phyloP scores from a whole-genome alignment of 2,329 filamentous ascomycete species.

The Microsporum canis region DNA sequence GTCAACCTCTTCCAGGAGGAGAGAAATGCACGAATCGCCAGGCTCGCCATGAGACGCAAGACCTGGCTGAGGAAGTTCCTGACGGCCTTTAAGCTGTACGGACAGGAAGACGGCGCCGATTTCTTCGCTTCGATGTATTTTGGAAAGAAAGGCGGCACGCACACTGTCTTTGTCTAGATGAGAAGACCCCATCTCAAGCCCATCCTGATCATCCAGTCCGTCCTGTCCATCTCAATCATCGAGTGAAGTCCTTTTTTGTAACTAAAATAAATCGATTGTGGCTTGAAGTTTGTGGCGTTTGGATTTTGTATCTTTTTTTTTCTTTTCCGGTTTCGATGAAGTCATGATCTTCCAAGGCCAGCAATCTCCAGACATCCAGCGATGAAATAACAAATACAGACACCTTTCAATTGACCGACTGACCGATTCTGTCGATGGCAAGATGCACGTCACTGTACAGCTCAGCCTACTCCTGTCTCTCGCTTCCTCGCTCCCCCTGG shows the following conservation, averaged over 20 bases:
- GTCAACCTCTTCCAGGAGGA: constrained; percentile 10
- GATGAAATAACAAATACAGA: constrained; percentile 2
- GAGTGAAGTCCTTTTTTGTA: background rate
- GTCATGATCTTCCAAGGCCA: background rate
- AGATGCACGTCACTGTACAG: background rate
- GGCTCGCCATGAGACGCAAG: constrained; percentile 12
- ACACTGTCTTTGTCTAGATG: background rate
- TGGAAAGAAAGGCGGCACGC: background rate
- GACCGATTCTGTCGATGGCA: background rate
- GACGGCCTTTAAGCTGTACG: constrained; percentile 13
- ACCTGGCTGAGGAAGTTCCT: constrained; percentile 13
- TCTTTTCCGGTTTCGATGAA: background rate
- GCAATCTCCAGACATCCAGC: background rate
- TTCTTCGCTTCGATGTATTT: background rate
- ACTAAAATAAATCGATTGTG: background rate
- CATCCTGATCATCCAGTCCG: background rate
- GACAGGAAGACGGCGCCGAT: constrained; percentile 1
- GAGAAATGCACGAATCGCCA: constrained; percentile 12
- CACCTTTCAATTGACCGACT: background rate
- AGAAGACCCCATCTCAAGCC: background rate
- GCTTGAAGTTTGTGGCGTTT: background rate
- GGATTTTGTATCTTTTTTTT: background rate
- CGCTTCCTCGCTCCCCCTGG: constrained; percentile 3
- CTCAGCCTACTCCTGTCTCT: background rate
- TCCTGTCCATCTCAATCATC: background rate